These are phyloP conservation scores for Gracilaria gracilis DNA, from an alignment of 23 red algal genomes.

Conservation along the genomic window DNA sequence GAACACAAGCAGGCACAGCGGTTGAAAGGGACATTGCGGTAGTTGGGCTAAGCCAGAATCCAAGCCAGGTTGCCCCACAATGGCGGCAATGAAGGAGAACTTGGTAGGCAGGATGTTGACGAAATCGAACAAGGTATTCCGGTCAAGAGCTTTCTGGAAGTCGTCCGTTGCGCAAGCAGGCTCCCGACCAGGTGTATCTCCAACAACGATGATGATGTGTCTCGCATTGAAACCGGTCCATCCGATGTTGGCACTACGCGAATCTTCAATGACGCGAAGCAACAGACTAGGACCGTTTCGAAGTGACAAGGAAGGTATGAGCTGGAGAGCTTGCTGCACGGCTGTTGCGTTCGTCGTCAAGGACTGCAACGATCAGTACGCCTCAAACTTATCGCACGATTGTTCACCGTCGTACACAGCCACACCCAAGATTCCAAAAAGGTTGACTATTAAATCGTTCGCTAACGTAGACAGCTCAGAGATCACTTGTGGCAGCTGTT, in stretches of 20 bases:
- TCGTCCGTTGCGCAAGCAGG: conserved; percentile 9
- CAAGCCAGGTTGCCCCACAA: background rate
- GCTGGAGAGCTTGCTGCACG: background rate
- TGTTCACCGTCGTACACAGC: background rate
- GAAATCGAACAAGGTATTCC: background rate
- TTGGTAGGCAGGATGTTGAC: background rate
- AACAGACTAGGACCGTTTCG: background rate
- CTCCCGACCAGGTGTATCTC: conserved; percentile 26
- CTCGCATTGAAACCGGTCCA: conserved; percentile 20
- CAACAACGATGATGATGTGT: conserved; percentile 6
- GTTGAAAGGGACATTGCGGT: conserved; percentile 11
- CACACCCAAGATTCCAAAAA: background rate
- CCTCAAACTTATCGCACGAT: conserved; percentile 5
- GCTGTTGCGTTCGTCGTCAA: background rate
- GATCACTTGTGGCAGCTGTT: background rate
- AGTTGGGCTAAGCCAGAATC: background rate
- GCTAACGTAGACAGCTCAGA: background rate
- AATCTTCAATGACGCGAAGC: conserved; percentile 3
- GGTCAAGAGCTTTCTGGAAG: background rate
- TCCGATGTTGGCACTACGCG: conserved; percentile 10
- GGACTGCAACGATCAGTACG: background rate
- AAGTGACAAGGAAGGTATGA: background rate
- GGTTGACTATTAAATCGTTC: background rate
- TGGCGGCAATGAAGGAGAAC: background rate
- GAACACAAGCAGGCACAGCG: conserved; percentile 1